Evolutionary conservation across 495 filamentous ascomycete species (phyloP).

Genomic region (Penicillium paxilli): DNA sequence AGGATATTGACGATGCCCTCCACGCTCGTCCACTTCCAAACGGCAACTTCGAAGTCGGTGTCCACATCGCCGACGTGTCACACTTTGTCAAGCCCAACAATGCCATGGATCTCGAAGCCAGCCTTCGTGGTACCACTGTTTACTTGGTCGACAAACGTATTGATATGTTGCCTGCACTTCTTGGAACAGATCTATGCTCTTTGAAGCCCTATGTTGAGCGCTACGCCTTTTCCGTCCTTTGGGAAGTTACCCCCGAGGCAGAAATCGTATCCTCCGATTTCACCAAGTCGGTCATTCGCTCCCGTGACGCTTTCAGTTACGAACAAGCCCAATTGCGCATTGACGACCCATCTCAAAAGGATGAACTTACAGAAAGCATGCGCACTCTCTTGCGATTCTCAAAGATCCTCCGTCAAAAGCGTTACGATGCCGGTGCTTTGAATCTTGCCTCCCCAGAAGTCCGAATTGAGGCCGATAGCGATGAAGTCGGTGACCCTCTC

Average conservation of each 20-base stretch:
- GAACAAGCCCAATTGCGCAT: constrained; percentile 92
- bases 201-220: constrained; percentile 97
- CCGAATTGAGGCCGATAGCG: constrained; percentile 86
- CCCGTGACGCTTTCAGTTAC: constrained; percentile 97
- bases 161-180: constrained; percentile 95
- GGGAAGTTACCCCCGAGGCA: constrained; percentile 85
- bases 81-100: constrained; percentile 98
- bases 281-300: constrained; percentile 96
- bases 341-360: constrained; percentile 80
- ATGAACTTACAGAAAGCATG: constrained; percentile 90
- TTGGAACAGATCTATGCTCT: constrained; percentile 95
- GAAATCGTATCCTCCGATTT: constrained; percentile 81
- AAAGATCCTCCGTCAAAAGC: constrained; percentile 90
- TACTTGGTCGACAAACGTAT: constrained; percentile 99
- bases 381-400: constrained; percentile 83
- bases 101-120: constrained; percentile 94
- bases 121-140: constrained; percentile 90
- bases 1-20: constrained; percentile 97
- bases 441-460: constrained; percentile 96
- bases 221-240: constrained; percentile 92
- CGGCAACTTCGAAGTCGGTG: constrained; percentile 93
- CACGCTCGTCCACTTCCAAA: constrained; percentile 84
- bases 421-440: constrained; percentile 92
- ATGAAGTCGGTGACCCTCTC: constrained; percentile 93
- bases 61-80: constrained; percentile 98